Conservation (phyloP, 306 rosid genomes). For the Albizia julibrissin region DNA sequence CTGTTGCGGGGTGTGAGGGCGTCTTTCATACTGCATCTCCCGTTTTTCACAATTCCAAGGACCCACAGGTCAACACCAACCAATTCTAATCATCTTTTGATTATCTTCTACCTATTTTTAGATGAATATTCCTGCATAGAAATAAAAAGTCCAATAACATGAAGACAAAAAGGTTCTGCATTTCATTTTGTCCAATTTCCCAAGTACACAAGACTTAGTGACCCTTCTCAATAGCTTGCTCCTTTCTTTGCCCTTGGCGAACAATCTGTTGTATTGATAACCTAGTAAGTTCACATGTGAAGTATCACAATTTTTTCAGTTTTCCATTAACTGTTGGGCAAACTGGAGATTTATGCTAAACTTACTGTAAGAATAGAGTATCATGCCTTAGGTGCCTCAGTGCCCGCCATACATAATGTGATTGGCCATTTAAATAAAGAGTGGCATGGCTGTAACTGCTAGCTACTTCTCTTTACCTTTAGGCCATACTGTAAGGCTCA, state of each 20-base stretch:
- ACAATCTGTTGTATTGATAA: background rate
- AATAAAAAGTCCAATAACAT: background rate
- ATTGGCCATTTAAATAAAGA: background rate
- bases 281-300: background rate
- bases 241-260: background rate
- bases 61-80: background rate
- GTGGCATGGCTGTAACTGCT: background rate
- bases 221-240: background rate
- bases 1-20: constrained; percentile 1
- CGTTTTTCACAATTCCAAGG: background rate
- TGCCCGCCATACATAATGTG: background rate
- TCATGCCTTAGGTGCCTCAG: background rate
- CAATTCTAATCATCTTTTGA: background rate
- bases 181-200: background rate
- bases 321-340: background rate
- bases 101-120: background rate
- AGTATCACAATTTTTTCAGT: background rate
- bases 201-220: background rate
- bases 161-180: background rate
- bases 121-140: background rate
- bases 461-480: no score
- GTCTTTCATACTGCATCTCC: constrained; percentile 15
- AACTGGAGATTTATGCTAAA: background rate
- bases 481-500: background rate
- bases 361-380: background rate